phyloP scores from a whole-genome alignment of 345 rosid genomes.

The Brassica carinata region DNA sequence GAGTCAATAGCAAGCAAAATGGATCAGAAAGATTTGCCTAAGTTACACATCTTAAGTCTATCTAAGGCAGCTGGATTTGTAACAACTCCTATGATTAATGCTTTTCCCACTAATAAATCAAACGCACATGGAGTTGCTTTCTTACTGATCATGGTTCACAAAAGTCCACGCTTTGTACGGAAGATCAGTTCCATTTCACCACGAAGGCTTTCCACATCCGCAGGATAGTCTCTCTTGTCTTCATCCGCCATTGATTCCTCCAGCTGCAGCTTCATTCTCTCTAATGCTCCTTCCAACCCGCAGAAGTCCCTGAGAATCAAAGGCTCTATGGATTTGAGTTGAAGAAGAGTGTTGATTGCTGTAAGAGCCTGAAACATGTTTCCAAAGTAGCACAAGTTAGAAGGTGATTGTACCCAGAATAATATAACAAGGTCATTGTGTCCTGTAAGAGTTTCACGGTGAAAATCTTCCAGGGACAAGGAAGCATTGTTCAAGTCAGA shows the following conservation, averaged over 20 bases:
- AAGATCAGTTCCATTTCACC: constrained; percentile 68
- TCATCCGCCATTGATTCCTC: constrained; percentile 61
- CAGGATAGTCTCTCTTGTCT: constrained; percentile 60
- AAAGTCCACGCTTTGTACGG: constrained; percentile 57
- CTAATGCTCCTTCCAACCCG: constrained; percentile 64
- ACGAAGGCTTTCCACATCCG: constrained; percentile 68
- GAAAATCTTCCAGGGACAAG: constrained; percentile 68
- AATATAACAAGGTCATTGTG: not conserved
- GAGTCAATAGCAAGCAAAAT: too few relatives aligned
- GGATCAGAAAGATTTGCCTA: too few relatives aligned
- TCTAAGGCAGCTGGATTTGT: too few relatives aligned
- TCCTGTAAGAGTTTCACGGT: constrained; percentile 39
- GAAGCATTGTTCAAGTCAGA: constrained; percentile 76
- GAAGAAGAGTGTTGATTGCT: constrained; percentile 76
- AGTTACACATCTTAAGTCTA: too few relatives aligned
- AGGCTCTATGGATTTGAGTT: constrained; percentile 60
- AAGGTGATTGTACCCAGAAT: not conserved
- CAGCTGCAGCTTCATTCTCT: constrained; percentile 67
- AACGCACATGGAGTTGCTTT: too few relatives aligned
- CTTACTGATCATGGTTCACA: constrained; percentile 41
- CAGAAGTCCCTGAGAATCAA: constrained; percentile 67
- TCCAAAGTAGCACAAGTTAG: constrained; percentile 7
- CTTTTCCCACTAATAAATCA: too few relatives aligned
- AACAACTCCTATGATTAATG: too few relatives aligned
- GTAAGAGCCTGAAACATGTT: constrained; percentile 63